A percentile compares a stretch with the other conserved stretches of the same genome.
These are phyloP conservation scores for Thalassiosira pacifica DNA, from an alignment of 352 stramenopile genomes.

Conservation along the genomic window DNA sequence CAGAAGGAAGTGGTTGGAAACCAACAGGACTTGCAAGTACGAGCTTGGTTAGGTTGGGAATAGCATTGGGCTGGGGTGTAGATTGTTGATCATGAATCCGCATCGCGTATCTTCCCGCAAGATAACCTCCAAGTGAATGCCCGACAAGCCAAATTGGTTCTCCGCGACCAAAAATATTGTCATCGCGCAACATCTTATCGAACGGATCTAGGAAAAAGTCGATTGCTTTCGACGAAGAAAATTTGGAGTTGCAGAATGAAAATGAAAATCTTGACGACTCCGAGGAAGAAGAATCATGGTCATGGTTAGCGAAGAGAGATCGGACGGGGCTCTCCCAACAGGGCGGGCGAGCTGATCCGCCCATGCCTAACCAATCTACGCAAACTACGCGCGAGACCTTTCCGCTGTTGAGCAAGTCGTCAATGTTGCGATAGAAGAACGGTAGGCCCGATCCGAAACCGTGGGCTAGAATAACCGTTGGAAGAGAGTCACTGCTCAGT, in stretches of 20 bases:
- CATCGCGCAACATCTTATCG: conserved; percentile 39
- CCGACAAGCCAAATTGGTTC: conserved; percentile 61
- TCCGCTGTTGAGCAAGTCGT: conserved; percentile 56
- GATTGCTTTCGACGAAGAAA: conserved; percentile 35
- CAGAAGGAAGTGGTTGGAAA: conserved; percentile 48
- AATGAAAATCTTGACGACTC: conserved; percentile 27
- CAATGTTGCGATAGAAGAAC: conserved; percentile 67
- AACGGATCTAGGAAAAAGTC: conserved; percentile 68
- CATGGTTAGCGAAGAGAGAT: conserved; percentile 46
- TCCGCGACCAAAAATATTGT: conserved; percentile 17
- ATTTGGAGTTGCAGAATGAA: conserved; percentile 41
- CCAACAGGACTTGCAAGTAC: conserved; percentile 62
- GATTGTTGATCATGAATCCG: conserved; percentile 32
- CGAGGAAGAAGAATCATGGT: background rate
- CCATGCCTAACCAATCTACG: conserved; percentile 71
- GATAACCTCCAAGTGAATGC: conserved; percentile 66
- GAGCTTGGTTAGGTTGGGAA: conserved; percentile 50
- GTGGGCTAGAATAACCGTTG: conserved; percentile 58
- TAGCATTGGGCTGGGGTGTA: background rate
- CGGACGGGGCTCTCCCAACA: conserved; percentile 61
- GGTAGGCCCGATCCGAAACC: conserved; percentile 62
- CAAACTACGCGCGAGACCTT: conserved; percentile 52
- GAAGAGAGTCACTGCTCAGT: background rate
- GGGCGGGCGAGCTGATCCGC: conserved; percentile 42
- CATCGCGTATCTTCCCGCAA: conserved; percentile 62